A percentile compares a stretch with the other conserved stretches of the same genome.
Conservation (phyloP, 768 basidiomycete genomes). For the Boletus rufocinnamomeus region DNA sequence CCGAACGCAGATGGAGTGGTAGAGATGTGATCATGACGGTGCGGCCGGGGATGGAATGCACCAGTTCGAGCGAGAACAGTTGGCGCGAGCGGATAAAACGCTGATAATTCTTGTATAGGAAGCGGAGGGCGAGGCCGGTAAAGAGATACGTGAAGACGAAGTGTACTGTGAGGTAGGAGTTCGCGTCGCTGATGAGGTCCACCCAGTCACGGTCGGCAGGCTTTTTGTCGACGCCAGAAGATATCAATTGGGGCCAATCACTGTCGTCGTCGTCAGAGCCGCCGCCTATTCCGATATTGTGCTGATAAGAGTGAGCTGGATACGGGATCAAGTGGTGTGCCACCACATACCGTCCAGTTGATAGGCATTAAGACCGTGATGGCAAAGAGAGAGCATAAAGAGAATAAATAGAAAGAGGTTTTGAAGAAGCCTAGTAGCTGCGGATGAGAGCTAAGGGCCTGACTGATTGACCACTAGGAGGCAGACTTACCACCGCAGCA, state of each 20-base stretch:
- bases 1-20: constrained; percentile 82
- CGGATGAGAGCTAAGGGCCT: constrained; percentile 1
- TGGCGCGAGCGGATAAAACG: constrained; percentile 90
- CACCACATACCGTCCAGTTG: constrained; percentile 76
- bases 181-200: constrained; percentile 87
- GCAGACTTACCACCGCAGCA: constrained; percentile 81
- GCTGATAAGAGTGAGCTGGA: constrained; percentile 41
- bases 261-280: constrained; percentile 40
- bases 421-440: constrained; percentile 95
- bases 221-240: constrained; percentile 24
- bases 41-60: constrained; percentile 91
- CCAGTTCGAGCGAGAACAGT: constrained; percentile 90
- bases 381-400: constrained; percentile 81
- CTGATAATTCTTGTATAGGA: constrained; percentile 86
- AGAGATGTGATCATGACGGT: constrained; percentile 88
- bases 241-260: constrained; percentile 47
- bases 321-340: not conserved
- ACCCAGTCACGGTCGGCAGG: constrained; percentile 64
- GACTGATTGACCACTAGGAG: not conserved
- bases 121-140: constrained; percentile 81
- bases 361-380: constrained; percentile 89
- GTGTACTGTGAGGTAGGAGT: constrained; percentile 86
- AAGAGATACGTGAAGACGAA: constrained; percentile 94
- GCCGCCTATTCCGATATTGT: constrained; percentile 71
- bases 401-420: constrained; percentile 91